phyloP scores from a whole-genome alignment of 441 rosid species.

The Macaranga tanarius region DNA sequence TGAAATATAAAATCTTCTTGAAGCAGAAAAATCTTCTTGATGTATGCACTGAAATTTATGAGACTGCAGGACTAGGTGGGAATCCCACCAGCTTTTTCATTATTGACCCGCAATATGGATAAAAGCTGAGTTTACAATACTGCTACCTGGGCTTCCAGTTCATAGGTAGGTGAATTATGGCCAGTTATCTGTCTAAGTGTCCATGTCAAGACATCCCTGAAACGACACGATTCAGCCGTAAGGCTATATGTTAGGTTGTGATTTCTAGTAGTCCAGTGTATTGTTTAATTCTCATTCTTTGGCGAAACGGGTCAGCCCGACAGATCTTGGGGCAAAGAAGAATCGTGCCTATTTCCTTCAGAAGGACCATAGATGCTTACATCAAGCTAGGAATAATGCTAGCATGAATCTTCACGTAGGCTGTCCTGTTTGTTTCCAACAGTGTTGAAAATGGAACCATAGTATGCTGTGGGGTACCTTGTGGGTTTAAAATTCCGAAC shows the following conservation, averaged over 20 bases:
- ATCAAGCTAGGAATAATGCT: not conserved
- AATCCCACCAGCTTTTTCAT: not conserved
- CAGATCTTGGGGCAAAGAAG: not conserved
- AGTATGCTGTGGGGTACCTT: not conserved
- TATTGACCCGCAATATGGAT: not conserved
- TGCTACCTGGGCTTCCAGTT: not conserved
- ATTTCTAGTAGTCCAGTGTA: not conserved
- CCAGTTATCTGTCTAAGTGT: no score
- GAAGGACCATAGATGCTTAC: no score
- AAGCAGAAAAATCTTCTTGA: not conserved
- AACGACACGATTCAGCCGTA: not conserved
- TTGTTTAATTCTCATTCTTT: not conserved
- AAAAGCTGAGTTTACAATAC: not conserved
- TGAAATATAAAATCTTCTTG: not conserved
- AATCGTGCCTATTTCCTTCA: not conserved
- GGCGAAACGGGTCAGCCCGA: not conserved
- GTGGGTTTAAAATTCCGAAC: no score
- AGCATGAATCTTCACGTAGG: not conserved
- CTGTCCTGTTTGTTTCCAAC: not conserved
- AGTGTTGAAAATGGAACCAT: not conserved
- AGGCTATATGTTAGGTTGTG: not conserved
- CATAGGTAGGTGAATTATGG: not conserved
- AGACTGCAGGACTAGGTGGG: not conserved
- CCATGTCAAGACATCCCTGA: not conserved
- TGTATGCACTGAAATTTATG: not conserved